Evolutionary conservation across 2,329 filamentous ascomycete species (phyloP).

Genomic region (Colletotrichum sp.): DNA sequence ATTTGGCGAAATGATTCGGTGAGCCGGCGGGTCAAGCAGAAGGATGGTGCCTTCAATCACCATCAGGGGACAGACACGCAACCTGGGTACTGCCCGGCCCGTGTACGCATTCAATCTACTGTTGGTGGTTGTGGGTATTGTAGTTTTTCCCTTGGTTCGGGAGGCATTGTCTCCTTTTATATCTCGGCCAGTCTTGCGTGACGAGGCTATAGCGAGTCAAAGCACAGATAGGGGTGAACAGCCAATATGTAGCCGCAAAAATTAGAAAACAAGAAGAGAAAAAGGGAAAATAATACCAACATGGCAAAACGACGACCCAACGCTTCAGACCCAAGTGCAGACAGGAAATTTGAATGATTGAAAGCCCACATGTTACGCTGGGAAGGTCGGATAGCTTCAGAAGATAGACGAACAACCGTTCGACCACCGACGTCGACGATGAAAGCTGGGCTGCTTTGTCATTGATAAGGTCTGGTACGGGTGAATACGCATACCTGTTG

Average conservation of each 20-base stretch:
- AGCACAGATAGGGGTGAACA: neutral
- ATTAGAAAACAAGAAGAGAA: fast-evolving
- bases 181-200: neutral
- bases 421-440: neutral
- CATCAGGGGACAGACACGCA: neutral
- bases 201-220: neutral
- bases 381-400: neutral
- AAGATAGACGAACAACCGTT: neutral
- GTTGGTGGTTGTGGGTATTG: neutral
- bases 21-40: neutral
- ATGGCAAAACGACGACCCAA: neutral
- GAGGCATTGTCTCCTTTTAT: neutral
- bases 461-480: neutral
- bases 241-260: neutral
- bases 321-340: neutral
- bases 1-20: neutral
- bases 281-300: neutral
- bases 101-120: neutral
- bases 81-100: neutral
- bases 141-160: neutral
- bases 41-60: neutral
- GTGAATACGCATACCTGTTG: neutral
- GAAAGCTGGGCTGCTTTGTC: neutral
- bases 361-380: neutral
- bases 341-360: neutral